phyloP scores from a whole-genome alignment of 768 basidiomycete genomes.

The Trametes elegans region DNA sequence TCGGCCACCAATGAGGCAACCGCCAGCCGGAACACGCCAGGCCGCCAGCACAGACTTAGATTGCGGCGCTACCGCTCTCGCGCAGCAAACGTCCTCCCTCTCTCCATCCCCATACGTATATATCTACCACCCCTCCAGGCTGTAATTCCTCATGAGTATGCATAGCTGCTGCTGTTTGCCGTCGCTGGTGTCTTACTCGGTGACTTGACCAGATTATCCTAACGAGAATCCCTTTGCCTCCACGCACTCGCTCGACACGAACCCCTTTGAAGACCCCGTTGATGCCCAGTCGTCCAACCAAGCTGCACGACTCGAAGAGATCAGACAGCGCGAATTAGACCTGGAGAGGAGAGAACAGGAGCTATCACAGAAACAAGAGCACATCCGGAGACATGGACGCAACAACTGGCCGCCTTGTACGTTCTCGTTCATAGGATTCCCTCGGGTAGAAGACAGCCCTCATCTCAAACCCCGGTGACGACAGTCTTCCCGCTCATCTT shows the following conservation, averaged over 20 bases:
- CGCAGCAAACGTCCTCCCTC: constrained; percentile 14
- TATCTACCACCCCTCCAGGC: constrained; percentile 5
- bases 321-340: constrained; percentile 78
- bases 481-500: constrained; percentile 91
- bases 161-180: not conserved
- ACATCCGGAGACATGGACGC: constrained; percentile 70
- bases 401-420: constrained; percentile 94
- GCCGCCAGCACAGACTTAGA: constrained; percentile 1
- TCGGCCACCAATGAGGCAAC: not conserved
- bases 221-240: constrained; percentile 84
- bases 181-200: constrained; percentile 9
- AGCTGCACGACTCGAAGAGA: constrained; percentile 53
- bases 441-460: not conserved
- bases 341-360: constrained; percentile 78
- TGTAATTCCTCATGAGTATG: constrained; percentile 15
- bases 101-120: constrained; percentile 16
- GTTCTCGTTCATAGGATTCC: constrained; percentile 36
- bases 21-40: constrained; percentile 11
- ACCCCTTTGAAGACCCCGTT: constrained; percentile 88
- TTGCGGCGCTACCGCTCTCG: constrained; percentile 3
- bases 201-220: constrained; percentile 24
- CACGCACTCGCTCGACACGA: constrained; percentile 78
- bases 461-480: not conserved
- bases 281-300: constrained; percentile 31
- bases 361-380: constrained; percentile 63